Conservation (phyloP, 306 rosid genomes). For the Cyamopsis tetragonoloba region DNA sequence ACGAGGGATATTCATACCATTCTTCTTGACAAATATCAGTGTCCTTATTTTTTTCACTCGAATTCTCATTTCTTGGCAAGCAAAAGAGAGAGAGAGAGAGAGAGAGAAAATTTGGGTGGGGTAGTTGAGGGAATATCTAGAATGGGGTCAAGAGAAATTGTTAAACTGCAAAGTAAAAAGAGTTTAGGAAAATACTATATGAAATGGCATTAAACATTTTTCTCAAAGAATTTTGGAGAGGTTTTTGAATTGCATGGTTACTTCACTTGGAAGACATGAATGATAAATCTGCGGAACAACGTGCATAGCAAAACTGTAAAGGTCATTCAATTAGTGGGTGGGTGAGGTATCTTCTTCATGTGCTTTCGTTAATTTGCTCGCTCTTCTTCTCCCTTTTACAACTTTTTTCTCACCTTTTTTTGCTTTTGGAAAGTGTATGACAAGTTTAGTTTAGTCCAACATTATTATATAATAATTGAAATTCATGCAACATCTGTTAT, state of each 20-base stretch:
- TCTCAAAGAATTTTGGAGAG: conserved; percentile 20
- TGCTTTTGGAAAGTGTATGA: background rate
- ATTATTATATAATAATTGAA: conserved; percentile 20
- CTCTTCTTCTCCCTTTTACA: background rate
- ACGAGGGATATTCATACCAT: background rate
- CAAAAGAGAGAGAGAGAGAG: background rate
- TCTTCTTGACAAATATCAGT: background rate
- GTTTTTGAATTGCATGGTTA: conserved; percentile 20
- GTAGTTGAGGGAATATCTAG: background rate
- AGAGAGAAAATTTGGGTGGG: conserved; percentile 18
- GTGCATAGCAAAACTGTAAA: conserved; percentile 34
- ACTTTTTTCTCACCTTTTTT: background rate
- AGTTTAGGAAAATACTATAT: conserved; percentile 15
- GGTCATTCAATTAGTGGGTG: conserved; percentile 24
- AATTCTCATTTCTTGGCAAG: background rate
- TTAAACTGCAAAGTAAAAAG: conserved; percentile 21
- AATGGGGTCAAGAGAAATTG: conserved; percentile 23
- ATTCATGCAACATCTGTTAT: background rate
- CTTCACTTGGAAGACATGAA: conserved; percentile 32
- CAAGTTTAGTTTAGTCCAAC: conserved; percentile 19
- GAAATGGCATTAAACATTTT: background rate
- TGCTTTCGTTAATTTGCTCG: background rate
- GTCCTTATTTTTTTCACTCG: background rate
- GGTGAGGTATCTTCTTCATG: conserved; percentile 21
- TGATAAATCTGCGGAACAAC: conserved; percentile 21